Evolutionary conservation across 2,329 filamentous ascomycete species (phyloP), one percentile per base, ranked within the genome.

Genomic region (Xylaria sp.): DNA sequence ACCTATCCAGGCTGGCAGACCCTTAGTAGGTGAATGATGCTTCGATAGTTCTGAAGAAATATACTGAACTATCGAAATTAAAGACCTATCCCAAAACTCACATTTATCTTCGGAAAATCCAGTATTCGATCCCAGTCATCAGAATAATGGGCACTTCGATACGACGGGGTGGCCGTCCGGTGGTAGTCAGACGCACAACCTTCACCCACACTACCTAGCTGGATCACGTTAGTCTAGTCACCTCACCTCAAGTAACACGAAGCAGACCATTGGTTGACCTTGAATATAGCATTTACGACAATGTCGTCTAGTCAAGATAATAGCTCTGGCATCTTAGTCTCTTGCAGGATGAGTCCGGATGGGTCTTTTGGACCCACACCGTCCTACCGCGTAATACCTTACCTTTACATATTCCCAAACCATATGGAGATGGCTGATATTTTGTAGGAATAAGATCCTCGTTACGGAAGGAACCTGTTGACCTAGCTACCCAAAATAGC

Each of bases 331-430:
- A 18, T 42, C 13, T n/a, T 23, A 5, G 27, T 50, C 18, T 55
- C 63, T 16, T 60, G 57, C 1, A 23, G 48, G 2, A 65, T 57
- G 10, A 54, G 32, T n/a, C 57, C 50, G 2, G 63, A 65, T 10
- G 16, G 12, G n/a, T 8, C 8, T 21, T 23, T 55, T 4, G 16
- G 16, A 1, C 16, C 55, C 1, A 5, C 5, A 3, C 13, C 5
- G 9, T 57, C 18, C 2, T 5, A 58, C 16, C 13, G 25, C 2
- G 23, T 42, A 58, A 35, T 10, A 21, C 18, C 35, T 51, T 5
- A 6, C 25, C 5, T 23, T 44, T 18, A 18, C 18, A 35, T 29
- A 12, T 4, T 12, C 16, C 29, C 2, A 21, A 32, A 10, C 4
- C 16, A 21, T 35, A 54, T 25, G 8, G 8, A 25, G 1, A 5